These are phyloP conservation scores for Clavariopsis aquatica DNA, from an alignment of 495 filamentous ascomycete species.

Conservation along the genomic window DNA sequence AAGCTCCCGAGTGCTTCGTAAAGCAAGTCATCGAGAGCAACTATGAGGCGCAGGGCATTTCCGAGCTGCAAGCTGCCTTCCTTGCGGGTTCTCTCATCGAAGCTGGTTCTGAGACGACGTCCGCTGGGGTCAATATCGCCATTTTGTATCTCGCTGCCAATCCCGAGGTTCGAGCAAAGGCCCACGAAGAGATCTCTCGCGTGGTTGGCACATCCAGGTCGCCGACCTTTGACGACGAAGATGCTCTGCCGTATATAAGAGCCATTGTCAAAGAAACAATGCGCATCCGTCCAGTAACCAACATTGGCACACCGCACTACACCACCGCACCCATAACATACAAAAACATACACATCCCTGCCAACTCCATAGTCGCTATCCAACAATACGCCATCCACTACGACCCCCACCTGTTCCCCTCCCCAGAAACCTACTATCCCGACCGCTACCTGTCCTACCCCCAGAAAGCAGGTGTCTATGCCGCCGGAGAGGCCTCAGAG, in stretches of 20 bases:
- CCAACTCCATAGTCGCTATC: conserved; percentile 26
- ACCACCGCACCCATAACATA: conserved; percentile 34
- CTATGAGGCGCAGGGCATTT: conserved; percentile 29
- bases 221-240: conserved; percentile 33
- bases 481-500: conserved; percentile 25
- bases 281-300: conserved; percentile 34
- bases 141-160: conserved; percentile 30
- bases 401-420: conserved; percentile 23
- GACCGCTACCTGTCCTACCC: conserved; percentile 26
- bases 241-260: conserved; percentile 26
- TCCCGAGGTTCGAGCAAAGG: conserved; percentile 13
- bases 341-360: conserved; percentile 34
- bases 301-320: conserved; percentile 35
- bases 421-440: conserved; percentile 26
- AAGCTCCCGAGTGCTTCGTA: conserved; percentile 39
- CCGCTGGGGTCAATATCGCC: conserved; percentile 33
- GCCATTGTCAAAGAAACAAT: conserved; percentile 37
- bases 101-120: conserved; percentile 39
- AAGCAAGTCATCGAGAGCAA: conserved; percentile 33
- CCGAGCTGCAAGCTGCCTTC: conserved; percentile 35
- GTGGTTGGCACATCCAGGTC: conserved; percentile 17
- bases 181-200: conserved; percentile 18
- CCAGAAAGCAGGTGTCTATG: conserved; percentile 28
- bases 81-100: conserved; percentile 37
- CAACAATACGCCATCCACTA: conserved; percentile 35